These are phyloP conservation scores for Gastrolobium villosum DNA, from an alignment of 306 rosid species.

Conservation along the genomic window DNA sequence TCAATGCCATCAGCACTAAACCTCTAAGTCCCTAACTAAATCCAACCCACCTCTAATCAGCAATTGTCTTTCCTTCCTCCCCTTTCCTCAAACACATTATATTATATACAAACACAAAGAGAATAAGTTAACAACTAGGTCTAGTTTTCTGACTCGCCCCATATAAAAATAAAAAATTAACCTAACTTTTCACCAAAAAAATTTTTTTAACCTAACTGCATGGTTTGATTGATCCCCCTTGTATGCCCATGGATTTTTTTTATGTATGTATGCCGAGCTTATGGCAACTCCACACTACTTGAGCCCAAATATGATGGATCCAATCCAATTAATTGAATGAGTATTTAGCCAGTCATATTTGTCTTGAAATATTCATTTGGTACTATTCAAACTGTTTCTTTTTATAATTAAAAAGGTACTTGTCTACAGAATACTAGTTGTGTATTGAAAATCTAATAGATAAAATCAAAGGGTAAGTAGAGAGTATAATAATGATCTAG, in stretches of 20 bases:
- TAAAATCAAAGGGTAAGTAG: neutral
- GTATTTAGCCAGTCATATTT: neutral
- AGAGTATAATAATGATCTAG: neutral
- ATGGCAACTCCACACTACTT: neutral
- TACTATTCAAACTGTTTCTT: neutral
- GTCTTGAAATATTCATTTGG: neutral
- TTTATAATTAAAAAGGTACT: neutral
- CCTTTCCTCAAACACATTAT: neutral
- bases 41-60: neutral
- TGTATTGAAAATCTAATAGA: neutral
- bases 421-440: neutral
- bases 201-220: neutral
- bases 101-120: neutral
- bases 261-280: neutral
- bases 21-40: neutral
- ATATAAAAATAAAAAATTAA: too few species aligned
- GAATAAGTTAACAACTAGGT: neutral
- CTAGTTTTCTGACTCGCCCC: too few species aligned
- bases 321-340: neutral
- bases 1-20: neutral
- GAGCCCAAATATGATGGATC: neutral
- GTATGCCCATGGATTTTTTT: neutral
- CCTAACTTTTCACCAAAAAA: too few species aligned
- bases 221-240: neutral
- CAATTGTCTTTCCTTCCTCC: neutral